Evolutionary conservation across 2,329 filamentous ascomycete species (phyloP).

Genomic region (Penicillium crustosum): DNA sequence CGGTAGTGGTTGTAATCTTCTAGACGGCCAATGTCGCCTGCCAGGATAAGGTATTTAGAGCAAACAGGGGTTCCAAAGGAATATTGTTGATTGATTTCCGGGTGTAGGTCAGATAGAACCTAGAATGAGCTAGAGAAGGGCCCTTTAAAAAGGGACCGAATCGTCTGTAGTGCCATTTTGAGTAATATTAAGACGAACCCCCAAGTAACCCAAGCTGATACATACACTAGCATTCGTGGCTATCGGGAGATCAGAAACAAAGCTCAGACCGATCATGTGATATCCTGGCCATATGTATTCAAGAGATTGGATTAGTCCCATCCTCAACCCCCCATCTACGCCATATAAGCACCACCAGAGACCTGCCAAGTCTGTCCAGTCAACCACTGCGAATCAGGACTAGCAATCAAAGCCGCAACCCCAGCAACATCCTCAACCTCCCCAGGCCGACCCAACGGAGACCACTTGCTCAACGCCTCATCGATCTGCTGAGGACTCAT

Average conservation of each 20-base stretch:
- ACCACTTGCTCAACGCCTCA: conserved; percentile 22
- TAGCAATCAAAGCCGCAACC: conserved; percentile 25
- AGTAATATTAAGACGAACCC: too few species aligned
- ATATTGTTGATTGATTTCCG: conserved; percentile 30
- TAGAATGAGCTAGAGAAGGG: conserved; percentile 19
- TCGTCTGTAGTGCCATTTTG: background rate
- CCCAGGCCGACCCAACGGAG: conserved; percentile 21
- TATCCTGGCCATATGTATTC: background rate
- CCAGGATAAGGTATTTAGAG: conserved; percentile 25
- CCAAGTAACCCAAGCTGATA: too few species aligned
- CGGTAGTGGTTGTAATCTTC: conserved; percentile 28
- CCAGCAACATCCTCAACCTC: conserved; percentile 22
- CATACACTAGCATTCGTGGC: background rate
- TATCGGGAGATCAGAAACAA: background rate
- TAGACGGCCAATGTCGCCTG: conserved; percentile 28
- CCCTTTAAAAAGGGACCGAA: background rate
- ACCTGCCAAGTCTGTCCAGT: conserved; percentile 27
- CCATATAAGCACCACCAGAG: conserved; percentile 25
- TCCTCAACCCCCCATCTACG: conserved; percentile 1
- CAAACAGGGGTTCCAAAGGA: conserved; percentile 21
- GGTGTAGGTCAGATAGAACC: conserved; percentile 30
- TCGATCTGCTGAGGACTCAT: conserved; percentile 23
- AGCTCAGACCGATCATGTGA: background rate
- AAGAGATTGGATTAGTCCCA: background rate
- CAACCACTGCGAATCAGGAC: conserved; percentile 26